Evolutionary conservation across 2,329 filamentous ascomycete genomes (phyloP).

Genomic region (Penicillium glabrum): DNA sequence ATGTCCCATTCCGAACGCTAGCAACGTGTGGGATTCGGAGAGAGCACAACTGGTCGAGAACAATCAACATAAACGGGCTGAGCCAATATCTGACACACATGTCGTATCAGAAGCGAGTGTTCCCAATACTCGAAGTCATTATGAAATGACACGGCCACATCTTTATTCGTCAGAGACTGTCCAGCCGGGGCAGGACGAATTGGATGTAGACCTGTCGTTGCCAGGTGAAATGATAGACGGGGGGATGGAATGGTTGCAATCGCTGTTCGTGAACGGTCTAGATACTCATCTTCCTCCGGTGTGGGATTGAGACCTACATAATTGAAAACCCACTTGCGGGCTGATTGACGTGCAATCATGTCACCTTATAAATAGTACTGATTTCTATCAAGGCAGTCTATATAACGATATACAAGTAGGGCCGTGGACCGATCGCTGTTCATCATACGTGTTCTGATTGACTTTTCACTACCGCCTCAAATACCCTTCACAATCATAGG

Average conservation of each 20-base stretch:
- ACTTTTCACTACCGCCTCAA: neutral
- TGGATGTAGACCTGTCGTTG: constrained; percentile 1
- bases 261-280: constrained; percentile 4
- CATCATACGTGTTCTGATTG: too few species aligned
- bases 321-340: fast-evolving
- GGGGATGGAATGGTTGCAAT: constrained; percentile 16
- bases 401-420: neutral
- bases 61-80: neutral
- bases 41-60: neutral
- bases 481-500: constrained; percentile 12
- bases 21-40: neutral
- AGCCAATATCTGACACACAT: neutral
- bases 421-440: neutral
- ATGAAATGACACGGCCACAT: neutral
- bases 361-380: neutral
- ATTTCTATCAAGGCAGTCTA: neutral
- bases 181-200: neutral
- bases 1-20: neutral
- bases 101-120: neutral
- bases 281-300: neutral
- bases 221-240: constrained; percentile 16
- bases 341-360: too few species aligned
- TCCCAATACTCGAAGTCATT: neutral
- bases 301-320: neutral
- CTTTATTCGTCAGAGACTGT: neutral